phyloP scores from a whole-genome alignment of 2,329 filamentous ascomycete genomes.

The Cladosporium austrohemisphaericum region DNA sequence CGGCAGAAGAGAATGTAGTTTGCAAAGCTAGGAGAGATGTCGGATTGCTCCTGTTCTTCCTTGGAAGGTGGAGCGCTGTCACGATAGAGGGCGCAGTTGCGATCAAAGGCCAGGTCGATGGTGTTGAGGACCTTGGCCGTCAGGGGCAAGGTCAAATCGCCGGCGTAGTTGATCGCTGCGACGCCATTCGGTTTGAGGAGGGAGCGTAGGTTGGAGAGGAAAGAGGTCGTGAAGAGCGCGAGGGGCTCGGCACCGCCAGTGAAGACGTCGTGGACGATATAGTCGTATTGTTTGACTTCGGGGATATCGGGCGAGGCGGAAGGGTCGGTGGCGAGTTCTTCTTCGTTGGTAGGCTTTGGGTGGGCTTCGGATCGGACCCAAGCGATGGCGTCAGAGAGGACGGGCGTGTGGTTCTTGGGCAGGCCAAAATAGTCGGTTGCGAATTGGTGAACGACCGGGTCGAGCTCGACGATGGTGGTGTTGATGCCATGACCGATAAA shows the following conservation, averaged over 20 bases:
- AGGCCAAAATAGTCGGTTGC: slow-evolving; percentile 80
- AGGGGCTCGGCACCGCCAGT: slow-evolving; percentile 92
- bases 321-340: slow-evolving; percentile 31
- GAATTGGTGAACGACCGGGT: slow-evolving; percentile 81
- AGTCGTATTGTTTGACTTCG: slow-evolving; percentile 61
- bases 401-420: slow-evolving; percentile 69
- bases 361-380: slow-evolving; percentile 46
- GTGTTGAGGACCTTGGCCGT: slow-evolving; percentile 78
- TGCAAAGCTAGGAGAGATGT: slow-evolving; percentile 58
- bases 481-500: slow-evolving; percentile 83
- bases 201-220: slow-evolving; percentile 65
- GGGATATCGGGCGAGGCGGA: neutral
- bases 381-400: slow-evolving; percentile 76
- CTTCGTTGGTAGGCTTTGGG: slow-evolving; percentile 38
- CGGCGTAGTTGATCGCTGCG: slow-evolving; percentile 95
- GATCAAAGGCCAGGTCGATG: slow-evolving; percentile 76
- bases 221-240: slow-evolving; percentile 80
- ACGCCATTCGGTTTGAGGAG: slow-evolving; percentile 75
- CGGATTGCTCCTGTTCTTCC: neutral
- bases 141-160: slow-evolving; percentile 73
- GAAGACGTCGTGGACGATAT: slow-evolving; percentile 96
- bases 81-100: slow-evolving; percentile 78
- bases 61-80: slow-evolving; percentile 57
- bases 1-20: slow-evolving; percentile 97
- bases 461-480: slow-evolving; percentile 92